phyloP scores from a whole-genome alignment of 768 basidiomycete genomes.

The Boletus reticuloceps region DNA sequence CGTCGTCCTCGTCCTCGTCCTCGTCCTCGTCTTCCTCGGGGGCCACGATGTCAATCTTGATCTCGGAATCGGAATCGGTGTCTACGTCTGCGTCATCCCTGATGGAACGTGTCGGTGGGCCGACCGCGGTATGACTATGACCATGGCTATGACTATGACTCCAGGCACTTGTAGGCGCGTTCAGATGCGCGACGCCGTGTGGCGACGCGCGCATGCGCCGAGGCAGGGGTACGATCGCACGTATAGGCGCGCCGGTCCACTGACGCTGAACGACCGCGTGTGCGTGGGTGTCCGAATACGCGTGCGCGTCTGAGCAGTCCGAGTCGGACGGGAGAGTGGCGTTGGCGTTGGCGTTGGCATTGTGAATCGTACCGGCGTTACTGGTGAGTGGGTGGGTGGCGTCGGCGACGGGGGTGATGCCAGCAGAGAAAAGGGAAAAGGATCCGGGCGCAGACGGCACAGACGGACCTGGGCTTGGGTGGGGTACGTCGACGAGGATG shows the following conservation, averaged over 20 bases:
- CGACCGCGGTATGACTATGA: no score
- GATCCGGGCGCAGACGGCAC: no score
- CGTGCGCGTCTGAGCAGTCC: conserved; percentile 6
- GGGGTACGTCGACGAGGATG: neutral
- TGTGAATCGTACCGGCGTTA: no score
- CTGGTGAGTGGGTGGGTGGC: neutral
- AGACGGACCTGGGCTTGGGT: neutral
- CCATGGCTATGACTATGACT: no score
- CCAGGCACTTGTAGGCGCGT: no score
- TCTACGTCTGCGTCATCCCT: neutral
- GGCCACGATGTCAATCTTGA: no score
- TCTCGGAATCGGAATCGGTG: neutral
- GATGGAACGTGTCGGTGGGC: no score
- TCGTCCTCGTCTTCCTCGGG: neutral
- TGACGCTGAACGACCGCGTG: neutral
- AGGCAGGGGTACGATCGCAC: conserved; percentile 22
- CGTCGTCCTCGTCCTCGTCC: neutral
- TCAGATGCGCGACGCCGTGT: neutral
- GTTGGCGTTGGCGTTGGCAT: no score
- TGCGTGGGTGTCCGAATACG: no score
- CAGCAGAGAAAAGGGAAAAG: no score
- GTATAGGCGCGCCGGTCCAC: conserved; percentile 23
- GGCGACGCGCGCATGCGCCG: conserved; percentile 3
- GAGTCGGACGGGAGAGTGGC: no score
- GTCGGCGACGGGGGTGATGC: neutral